Evolutionary conservation across 352 stramenopile genomes (phyloP), one percentile per base, ranked within the genome.

Genomic region (Pythium rhizo-oryzae): DNA sequence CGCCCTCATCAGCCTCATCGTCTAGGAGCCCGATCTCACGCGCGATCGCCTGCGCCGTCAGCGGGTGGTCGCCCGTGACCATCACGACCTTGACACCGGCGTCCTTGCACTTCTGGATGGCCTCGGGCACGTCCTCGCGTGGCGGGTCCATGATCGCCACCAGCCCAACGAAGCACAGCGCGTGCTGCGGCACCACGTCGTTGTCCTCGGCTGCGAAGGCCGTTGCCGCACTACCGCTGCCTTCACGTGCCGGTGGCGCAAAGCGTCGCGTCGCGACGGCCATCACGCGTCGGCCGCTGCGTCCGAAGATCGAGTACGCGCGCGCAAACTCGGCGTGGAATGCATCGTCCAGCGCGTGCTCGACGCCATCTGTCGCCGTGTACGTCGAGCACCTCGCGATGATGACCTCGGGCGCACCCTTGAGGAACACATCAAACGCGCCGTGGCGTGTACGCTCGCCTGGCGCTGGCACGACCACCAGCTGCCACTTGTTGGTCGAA

Each of bases 381-480:
- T 86, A 84, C 12, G 83, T 87, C 95, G 96, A 83, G 76, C 96
- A 99, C 41, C 89, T 77, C 53, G 84, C 79, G 35, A 98, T 74
- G 65, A 99, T 91, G 21, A 0, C 94, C 97, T 43, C 97, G 11
- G 96, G 96, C 0, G 95, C 97, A 43, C 97, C 97, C 79, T 99
- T 99, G 73, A 98, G 93, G 69, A 97, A 78, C 18, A 84, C 69
- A 13, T 85, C 78, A 41, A 43, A 71, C 23, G 19, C 33, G n/a
- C 61, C 19, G 37, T 77, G 0, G 37, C 49, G 1, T n/a, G n/a
- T n/a, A n/a, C 41, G 28, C 11, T 78, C 59, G n/a, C 62, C 49
- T 18, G 70, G 66, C 19, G 72, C 61, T 11, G 77, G 75, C 1
- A 85, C 72, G 30, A 87, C 71, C 49, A 85, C 80, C 4, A 90